These are phyloP conservation scores for Rhizophora mangle DNA, from an alignment of 345 rosid species.

Conservation along the genomic window DNA sequence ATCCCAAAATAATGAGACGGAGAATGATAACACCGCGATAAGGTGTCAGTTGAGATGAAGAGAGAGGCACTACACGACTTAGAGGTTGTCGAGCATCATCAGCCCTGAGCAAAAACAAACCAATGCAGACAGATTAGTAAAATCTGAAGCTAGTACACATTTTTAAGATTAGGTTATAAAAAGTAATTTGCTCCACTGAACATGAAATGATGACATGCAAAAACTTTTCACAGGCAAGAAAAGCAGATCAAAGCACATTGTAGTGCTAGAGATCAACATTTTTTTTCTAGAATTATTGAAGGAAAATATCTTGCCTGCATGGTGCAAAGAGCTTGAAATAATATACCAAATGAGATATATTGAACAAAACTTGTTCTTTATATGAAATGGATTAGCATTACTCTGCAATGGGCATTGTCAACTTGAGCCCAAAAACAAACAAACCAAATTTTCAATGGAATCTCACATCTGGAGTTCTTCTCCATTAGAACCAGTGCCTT, in stretches of 20 bases:
- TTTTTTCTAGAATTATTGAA: too few species aligned
- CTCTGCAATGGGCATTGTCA: background rate
- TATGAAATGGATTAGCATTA: background rate
- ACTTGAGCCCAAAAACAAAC: background rate
- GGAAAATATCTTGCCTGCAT: too few species aligned
- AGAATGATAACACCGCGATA: conserved; percentile 80
- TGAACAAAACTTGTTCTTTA: background rate
- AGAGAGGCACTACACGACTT: conserved; percentile 82
- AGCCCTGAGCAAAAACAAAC: conserved; percentile 54
- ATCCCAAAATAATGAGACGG: conserved; percentile 96
- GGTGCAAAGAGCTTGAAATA: too few species aligned
- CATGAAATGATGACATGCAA: background rate
- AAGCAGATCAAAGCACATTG: too few species aligned
- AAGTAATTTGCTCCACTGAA: background rate
- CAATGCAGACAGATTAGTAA: background rate
- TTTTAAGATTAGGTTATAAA: background rate
- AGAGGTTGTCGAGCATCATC: conserved; percentile 91
- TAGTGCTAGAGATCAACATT: too few species aligned
- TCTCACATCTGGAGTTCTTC: conserved; percentile 95
- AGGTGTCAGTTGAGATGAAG: conserved; percentile 84
- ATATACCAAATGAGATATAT: too few species aligned
- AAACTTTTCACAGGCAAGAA: too few species aligned
- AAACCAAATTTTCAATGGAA: conserved; percentile 1
- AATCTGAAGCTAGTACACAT: background rate
- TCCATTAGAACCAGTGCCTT: conserved; percentile 98